phyloP scores from a whole-genome alignment of 1,284 basidiomycete genomes.

The Ceratobasidium sp. region DNA sequence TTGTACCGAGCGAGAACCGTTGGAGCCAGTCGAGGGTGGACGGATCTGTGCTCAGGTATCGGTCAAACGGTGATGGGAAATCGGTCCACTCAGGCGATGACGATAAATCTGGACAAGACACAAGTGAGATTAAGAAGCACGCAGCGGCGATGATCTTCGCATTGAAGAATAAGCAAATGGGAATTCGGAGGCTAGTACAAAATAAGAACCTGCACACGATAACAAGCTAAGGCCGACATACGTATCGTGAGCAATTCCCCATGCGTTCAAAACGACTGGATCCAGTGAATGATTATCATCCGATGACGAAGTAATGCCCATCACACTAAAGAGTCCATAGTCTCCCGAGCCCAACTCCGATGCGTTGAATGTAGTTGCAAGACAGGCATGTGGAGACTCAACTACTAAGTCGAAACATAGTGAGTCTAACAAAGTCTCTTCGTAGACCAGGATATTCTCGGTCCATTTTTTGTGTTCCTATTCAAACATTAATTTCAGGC shows the following conservation, averaged over 20 bases:
- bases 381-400: conserved; percentile 82
- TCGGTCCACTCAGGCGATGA: conserved; percentile 41
- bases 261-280: conserved; percentile 70
- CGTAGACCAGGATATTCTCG: conserved; percentile 78
- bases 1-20: conserved; percentile 21
- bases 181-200: conserved; percentile 64
- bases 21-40: conserved; percentile 36
- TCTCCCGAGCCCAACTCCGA: conserved; percentile 47
- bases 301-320: conserved; percentile 59
- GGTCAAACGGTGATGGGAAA: conserved; percentile 41
- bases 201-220: conserved; percentile 63
- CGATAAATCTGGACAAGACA: conserved; percentile 35
- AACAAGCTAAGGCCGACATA: conserved; percentile 61
- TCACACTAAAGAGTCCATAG: conserved; percentile 59
- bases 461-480: conserved; percentile 84
- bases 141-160: conserved; percentile 47
- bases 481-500: conserved; percentile 43
- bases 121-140: conserved; percentile 48
- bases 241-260: conserved; percentile 89
- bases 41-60: conserved; percentile 38
- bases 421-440: conserved; percentile 88
- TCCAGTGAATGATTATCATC: conserved; percentile 31
- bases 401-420: conserved; percentile 93
- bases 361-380: conserved; percentile 72
- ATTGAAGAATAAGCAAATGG: conserved; percentile 47